These are phyloP conservation scores for Trichoderma koningii DNA, from an alignment of 2,329 filamentous ascomycete species.

Conservation along the genomic window DNA sequence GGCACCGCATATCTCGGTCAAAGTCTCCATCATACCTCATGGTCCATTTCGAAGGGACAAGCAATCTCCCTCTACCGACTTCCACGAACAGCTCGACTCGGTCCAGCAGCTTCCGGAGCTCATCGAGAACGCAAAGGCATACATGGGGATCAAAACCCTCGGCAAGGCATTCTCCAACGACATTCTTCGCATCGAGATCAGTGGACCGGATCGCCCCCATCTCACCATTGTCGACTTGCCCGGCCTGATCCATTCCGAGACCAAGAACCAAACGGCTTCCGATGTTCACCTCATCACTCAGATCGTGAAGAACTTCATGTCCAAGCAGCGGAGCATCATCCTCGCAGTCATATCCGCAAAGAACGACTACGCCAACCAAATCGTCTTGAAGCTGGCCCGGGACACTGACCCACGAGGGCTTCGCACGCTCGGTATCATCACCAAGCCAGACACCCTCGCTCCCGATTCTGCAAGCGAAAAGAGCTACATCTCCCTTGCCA, in stretches of 20 bases:
- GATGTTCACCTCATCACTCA: slow-evolving; percentile 50
- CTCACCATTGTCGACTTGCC: slow-evolving; percentile 64
- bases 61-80: slow-evolving; percentile 18
- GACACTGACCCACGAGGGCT: slow-evolving; percentile 33
- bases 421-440: slow-evolving; percentile 59
- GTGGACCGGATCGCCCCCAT: slow-evolving; percentile 52
- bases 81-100: slow-evolving; percentile 13
- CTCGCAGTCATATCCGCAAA: slow-evolving; percentile 60
- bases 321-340: slow-evolving; percentile 58
- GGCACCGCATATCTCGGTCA: slow-evolving; percentile 28
- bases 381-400: slow-evolving; percentile 52
- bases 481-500: slow-evolving; percentile 45
- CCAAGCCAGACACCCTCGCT: slow-evolving; percentile 53
- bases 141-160: slow-evolving; percentile 52
- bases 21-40: slow-evolving; percentile 32
- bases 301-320: slow-evolving; percentile 60
- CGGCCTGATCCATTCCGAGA: slow-evolving; percentile 55
- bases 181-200: slow-evolving; percentile 52
- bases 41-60: slow-evolving; percentile 16
- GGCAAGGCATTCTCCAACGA: slow-evolving; percentile 49
- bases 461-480: slow-evolving; percentile 44
- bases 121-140: slow-evolving; percentile 44
- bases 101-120: slow-evolving; percentile 33
- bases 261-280: slow-evolving; percentile 47
- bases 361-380: slow-evolving; percentile 60